Evolutionary conservation across 129 eudicot species (phyloP).

Genomic region (Arctium minus): DNA sequence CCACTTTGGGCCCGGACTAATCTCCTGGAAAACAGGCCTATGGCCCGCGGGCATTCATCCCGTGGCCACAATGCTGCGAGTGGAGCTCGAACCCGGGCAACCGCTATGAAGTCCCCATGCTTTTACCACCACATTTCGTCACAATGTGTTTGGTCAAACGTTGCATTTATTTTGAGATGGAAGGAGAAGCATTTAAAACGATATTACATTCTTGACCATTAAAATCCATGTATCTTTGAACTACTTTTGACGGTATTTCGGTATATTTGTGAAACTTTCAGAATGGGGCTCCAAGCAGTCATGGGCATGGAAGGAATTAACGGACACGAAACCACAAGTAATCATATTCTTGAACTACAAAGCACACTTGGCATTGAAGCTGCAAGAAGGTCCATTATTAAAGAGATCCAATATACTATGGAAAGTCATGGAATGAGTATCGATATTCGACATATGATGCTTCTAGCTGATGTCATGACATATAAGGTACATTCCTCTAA

Average conservation of each 20-base stretch:
- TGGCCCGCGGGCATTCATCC: no score
- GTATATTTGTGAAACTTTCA: constrained; percentile 27
- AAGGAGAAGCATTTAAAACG: no score
- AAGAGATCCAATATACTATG: constrained; percentile 75
- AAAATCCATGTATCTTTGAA: neutral
- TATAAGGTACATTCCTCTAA: constrained; percentile 44
- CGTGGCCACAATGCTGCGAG: no score
- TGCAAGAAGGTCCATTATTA: constrained; percentile 66
- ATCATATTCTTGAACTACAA: constrained; percentile 73
- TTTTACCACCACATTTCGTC: no score
- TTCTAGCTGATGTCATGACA: constrained; percentile 93
- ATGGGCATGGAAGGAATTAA: constrained; percentile 85
- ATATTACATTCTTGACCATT: neutral
- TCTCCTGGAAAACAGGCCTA: no score
- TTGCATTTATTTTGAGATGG: neutral
- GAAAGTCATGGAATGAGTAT: constrained; percentile 75
- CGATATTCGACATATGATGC: constrained; percentile 95
- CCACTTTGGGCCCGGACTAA: no score
- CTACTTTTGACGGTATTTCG: neutral
- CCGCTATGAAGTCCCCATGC: no score
- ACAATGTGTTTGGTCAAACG: neutral
- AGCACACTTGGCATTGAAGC: constrained; percentile 89
- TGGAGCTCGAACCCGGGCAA: no score
- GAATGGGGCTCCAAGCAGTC: constrained; percentile 76
- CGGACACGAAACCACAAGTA: constrained; percentile 63